These are phyloP conservation scores for Candida ulmi DNA, from an alignment of 805 yeast species.

Conservation along the genomic window DNA sequence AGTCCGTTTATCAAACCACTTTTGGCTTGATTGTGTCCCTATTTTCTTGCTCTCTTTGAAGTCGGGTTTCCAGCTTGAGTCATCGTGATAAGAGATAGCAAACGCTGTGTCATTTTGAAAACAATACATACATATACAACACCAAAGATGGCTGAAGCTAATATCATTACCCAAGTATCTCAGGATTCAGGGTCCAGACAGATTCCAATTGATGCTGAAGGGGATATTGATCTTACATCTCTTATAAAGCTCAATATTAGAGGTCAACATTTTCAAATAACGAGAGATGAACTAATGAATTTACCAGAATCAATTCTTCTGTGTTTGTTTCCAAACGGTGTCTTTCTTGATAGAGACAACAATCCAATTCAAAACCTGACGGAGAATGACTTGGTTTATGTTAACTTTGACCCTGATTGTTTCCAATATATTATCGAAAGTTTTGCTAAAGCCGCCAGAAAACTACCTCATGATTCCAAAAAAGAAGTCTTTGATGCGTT, in stretches of 20 bases:
- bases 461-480: conserved; percentile 37
- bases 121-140: background rate
- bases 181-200: conserved; percentile 27
- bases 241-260: conserved; percentile 74
- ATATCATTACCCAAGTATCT: conserved; percentile 69
- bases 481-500: conserved; percentile 31
- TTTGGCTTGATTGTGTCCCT: too few species aligned
- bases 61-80: too few species aligned
- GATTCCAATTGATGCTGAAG: conserved; percentile 15
- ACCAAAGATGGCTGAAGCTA: conserved; percentile 20
- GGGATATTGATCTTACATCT: conserved; percentile 43
- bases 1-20: too few species aligned
- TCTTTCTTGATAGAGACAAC: conserved; percentile 71
- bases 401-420: conserved; percentile 82
- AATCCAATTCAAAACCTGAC: conserved; percentile 74
- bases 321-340: conserved; percentile 88
- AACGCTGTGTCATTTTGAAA: background rate
- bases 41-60: too few species aligned
- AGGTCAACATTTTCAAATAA: conserved; percentile 66
- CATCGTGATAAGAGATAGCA: too few species aligned
- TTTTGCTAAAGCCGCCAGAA: conserved; percentile 66
- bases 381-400: conserved; percentile 73
- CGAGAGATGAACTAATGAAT: conserved; percentile 85
- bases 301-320: conserved; percentile 86
- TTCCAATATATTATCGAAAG: conserved; percentile 75